Base-by-base conservation (phyloP, 2,329 filamentous ascomycete genomes). In the Bertia moriformis region DNA sequence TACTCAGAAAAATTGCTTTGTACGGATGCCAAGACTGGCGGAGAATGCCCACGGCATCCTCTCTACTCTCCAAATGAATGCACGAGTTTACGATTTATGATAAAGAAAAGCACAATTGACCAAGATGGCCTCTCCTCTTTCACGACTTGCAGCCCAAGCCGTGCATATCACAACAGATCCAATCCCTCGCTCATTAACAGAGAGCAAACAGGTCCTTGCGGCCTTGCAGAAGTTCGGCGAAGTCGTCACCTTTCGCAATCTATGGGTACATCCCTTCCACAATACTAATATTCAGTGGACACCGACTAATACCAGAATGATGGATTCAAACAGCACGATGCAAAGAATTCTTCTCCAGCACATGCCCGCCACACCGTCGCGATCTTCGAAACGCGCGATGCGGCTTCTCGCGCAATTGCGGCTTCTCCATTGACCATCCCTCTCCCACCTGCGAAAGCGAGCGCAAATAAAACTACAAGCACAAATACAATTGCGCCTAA, bases 301-400 rank as follows among this genome's bases (percentile, higher is more conserved):
- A 10, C 24, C 10, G n/a, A 10, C 24, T 29, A n/a, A 29, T 29
- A 29, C 10, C 10, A 29, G 24, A 10, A 29, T n/a, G n/a, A n/a
- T n/a, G n/a, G n/a, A n/a, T n/a, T n/a, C n/a, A 29, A 29, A 29
- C 24, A 29, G 24, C n/a, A 29, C 24, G 24, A 29, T n/a, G n/a
- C 24, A 29, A 29, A 10, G 10, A 29, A 29, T n/a, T 10, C 24
- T n/a, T 29, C 24, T n/a, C 10, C 10, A 29, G 24, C 24, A 10
- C 24, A 10, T n/a, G n/a, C 24, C 10, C 24, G 24, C 24, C 24
- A 10, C 24, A 29, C n/a, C 24, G 10, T 29, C 24, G 24, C 24
- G 10, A 29, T 29, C 24, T 29, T 29, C 24, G 24, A 29, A 10
- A 10, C 24, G 10, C 24, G 10, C 24, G 24, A 29, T n/a, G 24